Conservation (phyloP, 208 protist species). For the Leishmania braziliensis region DNA sequence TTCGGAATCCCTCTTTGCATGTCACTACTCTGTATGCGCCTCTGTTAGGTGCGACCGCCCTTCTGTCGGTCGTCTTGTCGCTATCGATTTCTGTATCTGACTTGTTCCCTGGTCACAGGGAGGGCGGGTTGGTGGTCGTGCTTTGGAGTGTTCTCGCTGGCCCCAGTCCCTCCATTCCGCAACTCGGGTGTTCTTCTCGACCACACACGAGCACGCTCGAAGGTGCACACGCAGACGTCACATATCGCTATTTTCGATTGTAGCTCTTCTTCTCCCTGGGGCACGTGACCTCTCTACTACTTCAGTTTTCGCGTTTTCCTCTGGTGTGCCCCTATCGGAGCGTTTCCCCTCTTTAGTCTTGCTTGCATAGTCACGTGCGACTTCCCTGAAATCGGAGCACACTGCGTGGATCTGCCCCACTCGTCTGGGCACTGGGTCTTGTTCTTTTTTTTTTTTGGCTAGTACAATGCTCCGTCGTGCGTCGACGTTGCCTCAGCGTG, state of each 20-base stretch:
- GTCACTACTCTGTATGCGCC: background rate
- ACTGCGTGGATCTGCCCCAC: background rate
- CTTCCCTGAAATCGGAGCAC: background rate
- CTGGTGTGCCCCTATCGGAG: background rate
- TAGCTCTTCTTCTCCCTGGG: background rate
- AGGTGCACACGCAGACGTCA: background rate
- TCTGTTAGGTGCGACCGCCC: background rate
- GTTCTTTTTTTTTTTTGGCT: background rate
- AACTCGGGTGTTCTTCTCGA: background rate
- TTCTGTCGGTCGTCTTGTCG: background rate
- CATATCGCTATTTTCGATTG: background rate
- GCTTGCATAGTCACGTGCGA: background rate
- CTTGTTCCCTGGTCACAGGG: background rate
- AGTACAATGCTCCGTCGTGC: slow-evolving; percentile 2
- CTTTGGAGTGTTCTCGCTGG: background rate
- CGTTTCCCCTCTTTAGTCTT: too few species aligned
- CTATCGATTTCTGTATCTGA: background rate
- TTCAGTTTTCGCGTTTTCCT: background rate
- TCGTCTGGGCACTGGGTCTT: too few species aligned
- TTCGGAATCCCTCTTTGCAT: background rate
- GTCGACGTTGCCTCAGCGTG: background rate
- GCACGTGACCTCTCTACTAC: background rate
- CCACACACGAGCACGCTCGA: background rate
- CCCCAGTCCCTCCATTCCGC: background rate
- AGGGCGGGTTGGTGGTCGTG: too few species aligned